Evolutionary conservation across 306 rosid species (phyloP).

Genomic region (Leucaena leucocephala): DNA sequence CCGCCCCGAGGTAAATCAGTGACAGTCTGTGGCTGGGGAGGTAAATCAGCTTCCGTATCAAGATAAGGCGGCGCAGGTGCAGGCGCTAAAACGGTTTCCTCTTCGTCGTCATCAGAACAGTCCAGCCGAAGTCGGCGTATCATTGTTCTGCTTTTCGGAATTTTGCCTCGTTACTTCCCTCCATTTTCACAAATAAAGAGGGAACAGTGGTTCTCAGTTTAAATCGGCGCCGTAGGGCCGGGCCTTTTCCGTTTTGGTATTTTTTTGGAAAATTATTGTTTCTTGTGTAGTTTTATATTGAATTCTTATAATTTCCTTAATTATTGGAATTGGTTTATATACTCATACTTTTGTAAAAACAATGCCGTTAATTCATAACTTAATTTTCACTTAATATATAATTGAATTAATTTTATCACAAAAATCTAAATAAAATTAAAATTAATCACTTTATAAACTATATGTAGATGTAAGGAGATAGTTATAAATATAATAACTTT

Average conservation of each 20-base stretch:
- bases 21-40: conserved; percentile 24
- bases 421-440: too few species aligned
- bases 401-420: too few species aligned
- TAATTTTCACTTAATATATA: too few species aligned
- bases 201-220: conserved; percentile 16
- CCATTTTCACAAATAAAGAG: conserved; percentile 15
- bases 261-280: too few species aligned
- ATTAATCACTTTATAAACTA: too few species aligned
- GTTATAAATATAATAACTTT: too few species aligned
- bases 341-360: too few species aligned
- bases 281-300: too few species aligned
- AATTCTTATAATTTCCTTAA: too few species aligned
- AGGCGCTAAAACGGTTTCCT: conserved; percentile 9
- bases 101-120: conserved; percentile 64
- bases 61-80: background rate
- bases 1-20: conserved; percentile 28
- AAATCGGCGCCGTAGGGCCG: background rate
- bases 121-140: conserved; percentile 66
- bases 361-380: too few species aligned
- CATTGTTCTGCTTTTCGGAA: conserved; percentile 33
- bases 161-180: background rate
- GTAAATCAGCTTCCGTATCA: conserved; percentile 17
- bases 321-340: too few species aligned
- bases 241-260: background rate
- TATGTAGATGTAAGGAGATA: too few species aligned